Evolutionary conservation across 2,329 filamentous ascomycete genomes (phyloP), one percentile per base, ranked within the genome.

Genomic region (Arthrobotrys sinensis): DNA sequence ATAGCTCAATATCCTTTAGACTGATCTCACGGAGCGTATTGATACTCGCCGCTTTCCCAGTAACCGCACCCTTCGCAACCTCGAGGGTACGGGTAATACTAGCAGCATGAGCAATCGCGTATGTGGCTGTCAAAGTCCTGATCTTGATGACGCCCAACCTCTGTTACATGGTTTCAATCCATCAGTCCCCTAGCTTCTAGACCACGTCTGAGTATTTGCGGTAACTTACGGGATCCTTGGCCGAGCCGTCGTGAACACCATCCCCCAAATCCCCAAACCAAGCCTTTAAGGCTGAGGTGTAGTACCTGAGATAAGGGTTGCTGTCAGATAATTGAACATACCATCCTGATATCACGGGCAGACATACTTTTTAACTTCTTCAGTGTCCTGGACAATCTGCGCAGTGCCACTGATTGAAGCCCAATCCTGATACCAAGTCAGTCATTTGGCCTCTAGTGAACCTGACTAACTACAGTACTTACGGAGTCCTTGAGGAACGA

Each of bases 181-280:
- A 14, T 63, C 4, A 63, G 57, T 16, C n/a, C 38, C 8, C 12
- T 28, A 16, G 21, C 11, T 14, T 32, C 12, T 14, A n/a, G 11
- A 5, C 14, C 36, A 38, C 4, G 48, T 10, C 28, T 14, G 21
- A 38, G 8, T 38, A 38, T 14, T 48, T 21, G 14, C 16, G 19
- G 19, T 3, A 43, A 53, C 67, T 55, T 55, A 53, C 67, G 11
- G 94, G 93, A 82, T 97, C 94, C 0, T 93, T 89, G 79, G 91
- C 90, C 1, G 92, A 91, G 28, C 93, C 94, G 80, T 97, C 92
- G 83, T 97, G 94, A 73, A 88, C 90, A 55, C 93, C 93, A 80
- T 96, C 93, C 21, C 91, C 92, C 16, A 97, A 87, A 80, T 97
- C 93, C 4, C 94, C 94, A 14, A 97, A 83, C 94, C 94, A 97